Evolutionary conservation across 306 rosid species (phyloP), one percentile per base, ranked within the genome.

Genomic region (Citrullus amarus): DNA sequence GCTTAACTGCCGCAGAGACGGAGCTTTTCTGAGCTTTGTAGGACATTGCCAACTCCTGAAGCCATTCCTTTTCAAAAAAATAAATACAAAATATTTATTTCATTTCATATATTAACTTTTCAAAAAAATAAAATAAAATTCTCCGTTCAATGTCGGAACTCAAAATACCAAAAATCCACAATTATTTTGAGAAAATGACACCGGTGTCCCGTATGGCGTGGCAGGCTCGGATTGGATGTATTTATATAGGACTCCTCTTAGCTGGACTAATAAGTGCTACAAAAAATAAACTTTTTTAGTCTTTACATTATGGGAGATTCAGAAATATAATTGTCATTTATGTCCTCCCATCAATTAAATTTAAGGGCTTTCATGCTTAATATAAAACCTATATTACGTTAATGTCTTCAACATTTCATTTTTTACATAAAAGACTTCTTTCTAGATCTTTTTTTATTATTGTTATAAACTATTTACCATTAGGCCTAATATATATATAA

Each of bases 31-130:
- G 57, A 13, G 76, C 15, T 44, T 44, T 70, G 76, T 70, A 70
- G 76, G 76, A 70, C 76, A 70, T 70, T 70, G 76, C 76, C 76
- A 70, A 70, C 76, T 46, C 76, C 76, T 22, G 57, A 70, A 70
- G 57, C 76, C 76, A 70, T 70, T 70, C 76, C 16, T 51, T 70
- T 20, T 46, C 34, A 14, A 46, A 22, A 55, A 51, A 68, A 70
- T 70, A 69, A 69, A 44, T 20, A 69, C 75, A 69, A 44, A 69
- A 9, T 43, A 9, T 18, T 39, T 10, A 66, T 12, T 44, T 69
- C 9, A 41, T 44, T 44, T 44, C 13, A 44, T 9, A 44, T 41
- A 41, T 36, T 34, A 66, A 10, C 1, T 12, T 13, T 2, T 14
- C 39, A 39, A 17, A 66, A 68, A 5, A n/a, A 68, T 1, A 39